Base-by-base conservation (phyloP, 768 basidiomycete genomes). In the Kondoa malvinella region DNA sequence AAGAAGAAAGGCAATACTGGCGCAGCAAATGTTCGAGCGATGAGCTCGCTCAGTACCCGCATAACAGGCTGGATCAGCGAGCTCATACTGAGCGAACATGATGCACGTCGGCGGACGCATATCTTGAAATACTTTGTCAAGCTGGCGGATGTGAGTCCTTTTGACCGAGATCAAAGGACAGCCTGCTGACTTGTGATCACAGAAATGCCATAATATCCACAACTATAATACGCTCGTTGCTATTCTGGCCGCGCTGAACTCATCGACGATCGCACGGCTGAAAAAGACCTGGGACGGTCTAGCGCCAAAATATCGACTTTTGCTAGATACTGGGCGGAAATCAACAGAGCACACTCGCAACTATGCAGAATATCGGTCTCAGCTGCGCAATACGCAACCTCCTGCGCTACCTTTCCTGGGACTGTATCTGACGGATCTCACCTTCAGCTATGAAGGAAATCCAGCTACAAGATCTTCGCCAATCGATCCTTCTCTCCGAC, bases 41-140 rank as follows among this genome's bases (percentile, higher is more conserved):
- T 97, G 71, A 86, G 86, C 58, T 85, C 87, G 3, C 78, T 96
- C 75, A 94, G 90, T 75, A 97, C 92, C 16, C 84, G 86, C 66
- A 86, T 96, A 72, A 96, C 92, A 0, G 92, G 92, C 2, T 94
- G 91, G 89, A 88, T 96, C 32, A 87, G 92, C 8, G 94, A 97
- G 78, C 86, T 87, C 73, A 92, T 99, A 69, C 78, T 99, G 62
- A 86, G 86, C 73, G 94, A 99, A 78, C 82, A 81, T 65, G 94
- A 97, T 77, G 82, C 85, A 72, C 92, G 89, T 81, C 88, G 85
- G 78, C 80, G 92, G 69, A 86, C 85, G 29, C 68, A 75, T 4
- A 74, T 92, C 70, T 81, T 94, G 74, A 92, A 92, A 77, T 92
- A 89, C 77, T 94, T 90, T 75, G 86, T 95, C 81, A 94, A 94